A percentile compares a stretch with the other conserved stretches of the same genome.
Conservation (phyloP, 192 early-diverging fungal genomes). For the Linderina pennispora region DNA sequence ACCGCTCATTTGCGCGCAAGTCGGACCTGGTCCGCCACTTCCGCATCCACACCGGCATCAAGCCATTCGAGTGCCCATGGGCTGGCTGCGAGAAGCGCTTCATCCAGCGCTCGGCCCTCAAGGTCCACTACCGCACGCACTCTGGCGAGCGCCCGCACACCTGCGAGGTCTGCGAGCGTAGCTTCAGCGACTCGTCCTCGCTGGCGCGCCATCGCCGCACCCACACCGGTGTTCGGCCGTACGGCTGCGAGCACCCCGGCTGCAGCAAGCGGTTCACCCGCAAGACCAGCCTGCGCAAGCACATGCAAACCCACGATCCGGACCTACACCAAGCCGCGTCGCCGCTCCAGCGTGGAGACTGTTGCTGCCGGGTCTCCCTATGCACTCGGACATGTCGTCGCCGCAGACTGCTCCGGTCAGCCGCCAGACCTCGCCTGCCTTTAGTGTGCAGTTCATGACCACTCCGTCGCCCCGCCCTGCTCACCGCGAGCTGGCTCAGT, state of each 20-base stretch:
- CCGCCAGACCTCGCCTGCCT: too few species aligned
- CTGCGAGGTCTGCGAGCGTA: conserved; percentile 13
- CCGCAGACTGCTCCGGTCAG: too few species aligned
- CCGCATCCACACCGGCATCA: conserved; percentile 47
- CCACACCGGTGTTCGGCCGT: conserved; percentile 55
- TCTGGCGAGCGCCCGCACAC: conserved; percentile 42
- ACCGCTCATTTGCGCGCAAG: conserved; percentile 52
- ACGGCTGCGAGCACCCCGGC: conserved; percentile 44
- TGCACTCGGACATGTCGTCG: too few species aligned
- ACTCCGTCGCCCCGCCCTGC: too few species aligned
- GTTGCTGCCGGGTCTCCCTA: too few species aligned
- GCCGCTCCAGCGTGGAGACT: too few species aligned
- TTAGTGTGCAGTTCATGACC: too few species aligned
- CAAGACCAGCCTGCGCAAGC: conserved; percentile 19
- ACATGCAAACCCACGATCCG: conserved; percentile 2
- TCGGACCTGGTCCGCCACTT: conserved; percentile 54
- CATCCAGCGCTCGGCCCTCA: conserved; percentile 55
- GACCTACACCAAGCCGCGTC: too few species aligned
- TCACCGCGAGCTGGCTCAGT: too few species aligned
- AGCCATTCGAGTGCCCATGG: conserved; percentile 16
- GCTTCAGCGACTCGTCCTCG: conserved; percentile 18
- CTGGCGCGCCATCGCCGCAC: conserved; percentile 18
- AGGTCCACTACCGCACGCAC: conserved; percentile 56
- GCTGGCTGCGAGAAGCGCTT: conserved; percentile 35
- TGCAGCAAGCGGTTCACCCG: conserved; percentile 19